These are phyloP conservation scores for Ophiosphaerella herpotricha DNA, from an alignment of 2,329 filamentous ascomycete species.

Conservation along the genomic window DNA sequence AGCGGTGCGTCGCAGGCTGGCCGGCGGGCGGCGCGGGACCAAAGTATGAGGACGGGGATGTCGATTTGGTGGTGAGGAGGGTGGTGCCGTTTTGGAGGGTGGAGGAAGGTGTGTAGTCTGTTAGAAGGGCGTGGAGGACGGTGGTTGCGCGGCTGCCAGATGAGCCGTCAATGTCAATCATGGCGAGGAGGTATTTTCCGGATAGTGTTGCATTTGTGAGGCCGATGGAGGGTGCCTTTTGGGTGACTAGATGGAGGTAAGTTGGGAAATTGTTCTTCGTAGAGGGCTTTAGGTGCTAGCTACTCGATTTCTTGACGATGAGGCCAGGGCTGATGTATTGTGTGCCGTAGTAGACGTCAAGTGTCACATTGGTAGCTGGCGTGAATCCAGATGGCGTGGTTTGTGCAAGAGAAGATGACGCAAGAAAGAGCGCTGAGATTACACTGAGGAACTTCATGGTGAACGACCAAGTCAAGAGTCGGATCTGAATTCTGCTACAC, in stretches of 20 bases:
- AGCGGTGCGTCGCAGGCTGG: slow-evolving; percentile 34
- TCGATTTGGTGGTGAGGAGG: slow-evolving; percentile 33
- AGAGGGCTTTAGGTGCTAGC: background rate
- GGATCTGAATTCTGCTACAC: background rate
- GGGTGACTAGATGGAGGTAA: slow-evolving; percentile 8
- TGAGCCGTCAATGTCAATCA: slow-evolving; percentile 25
- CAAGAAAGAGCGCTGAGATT: slow-evolving; percentile 13
- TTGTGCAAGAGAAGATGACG: slow-evolving; percentile 20
- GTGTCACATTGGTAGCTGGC: slow-evolving; percentile 23
- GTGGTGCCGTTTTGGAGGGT: slow-evolving; percentile 27
- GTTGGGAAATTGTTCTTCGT: background rate
- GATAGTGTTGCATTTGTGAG: slow-evolving; percentile 25
- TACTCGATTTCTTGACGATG: slow-evolving; percentile 35
- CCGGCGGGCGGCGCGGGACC: slow-evolving; percentile 38
- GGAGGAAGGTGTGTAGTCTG: slow-evolving; percentile 29
- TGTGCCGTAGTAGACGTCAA: slow-evolving; percentile 39
- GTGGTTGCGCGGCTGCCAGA: slow-evolving; percentile 19
- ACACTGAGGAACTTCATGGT: slow-evolving; percentile 15
- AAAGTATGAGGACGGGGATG: slow-evolving; percentile 34
- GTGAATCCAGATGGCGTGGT: slow-evolving; percentile 30
- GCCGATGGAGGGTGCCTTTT: slow-evolving; percentile 29
- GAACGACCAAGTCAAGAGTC: background rate
- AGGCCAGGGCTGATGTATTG: slow-evolving; percentile 35
- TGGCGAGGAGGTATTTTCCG: slow-evolving; percentile 35
- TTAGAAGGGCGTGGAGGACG: slow-evolving; percentile 36